A percentile compares a stretch with the other conserved stretches of the same genome.
Evolutionary conservation across 306 rosid species (phyloP).

Genomic region (Betula pendula): DNA sequence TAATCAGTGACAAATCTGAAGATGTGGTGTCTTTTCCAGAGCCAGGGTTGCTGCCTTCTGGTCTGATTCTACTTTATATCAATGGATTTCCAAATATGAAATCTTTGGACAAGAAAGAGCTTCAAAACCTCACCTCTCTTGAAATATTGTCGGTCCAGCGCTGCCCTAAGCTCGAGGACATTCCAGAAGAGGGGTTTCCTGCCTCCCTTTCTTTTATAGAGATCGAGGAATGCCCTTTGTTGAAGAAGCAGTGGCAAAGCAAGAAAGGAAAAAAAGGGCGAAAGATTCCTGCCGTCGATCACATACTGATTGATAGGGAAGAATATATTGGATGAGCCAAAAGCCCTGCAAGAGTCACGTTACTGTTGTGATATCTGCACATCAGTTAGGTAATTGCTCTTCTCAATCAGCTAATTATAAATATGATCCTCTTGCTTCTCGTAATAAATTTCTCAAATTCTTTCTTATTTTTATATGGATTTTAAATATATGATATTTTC

Average conservation of each 20-base stretch:
- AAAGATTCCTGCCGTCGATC: neutral
- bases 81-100: rapidly evolving
- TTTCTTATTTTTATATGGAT: too few relatives aligned
- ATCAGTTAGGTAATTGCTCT: too few relatives aligned
- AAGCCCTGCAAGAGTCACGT: neutral
- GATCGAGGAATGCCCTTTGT: rapidly evolving
- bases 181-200: slow-evolving; percentile 16
- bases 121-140: neutral
- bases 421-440: too few relatives aligned
- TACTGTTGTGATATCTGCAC: too few relatives aligned
- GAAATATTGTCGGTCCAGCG: too few relatives aligned
- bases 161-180: slow-evolving; percentile 1
- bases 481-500: too few relatives aligned
- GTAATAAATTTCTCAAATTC: too few relatives aligned
- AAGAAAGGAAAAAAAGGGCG: neutral
- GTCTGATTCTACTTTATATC: neutral
- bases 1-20: rapidly evolving
- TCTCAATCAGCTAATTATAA: too few relatives aligned
- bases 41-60: too few relatives aligned
- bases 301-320: neutral
- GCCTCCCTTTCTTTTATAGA: neutral
- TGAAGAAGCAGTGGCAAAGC: neutral
- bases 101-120: neutral
- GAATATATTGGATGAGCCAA: neutral
- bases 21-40: neutral